Evolutionary conservation across 805 yeast genomes (phyloP), one percentile per base, ranked within the genome.

Genomic region (Sugiyamaella mastotermitis): DNA sequence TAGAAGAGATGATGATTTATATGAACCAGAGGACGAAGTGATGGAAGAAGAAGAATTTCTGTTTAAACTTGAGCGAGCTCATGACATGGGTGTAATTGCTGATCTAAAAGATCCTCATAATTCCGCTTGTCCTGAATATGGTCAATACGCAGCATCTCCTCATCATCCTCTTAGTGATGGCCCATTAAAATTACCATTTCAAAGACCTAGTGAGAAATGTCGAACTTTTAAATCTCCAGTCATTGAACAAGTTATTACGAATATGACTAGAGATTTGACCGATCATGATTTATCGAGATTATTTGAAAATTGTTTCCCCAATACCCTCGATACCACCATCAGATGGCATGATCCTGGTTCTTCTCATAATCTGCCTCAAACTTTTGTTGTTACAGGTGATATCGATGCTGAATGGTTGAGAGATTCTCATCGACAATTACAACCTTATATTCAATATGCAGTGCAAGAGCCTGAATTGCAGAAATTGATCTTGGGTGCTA

Each of bases 401-500:
- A 86, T 86, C 40, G 87, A 84, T 56, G 95, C 95, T 2, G 95
- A 86, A 58, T 86, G 96, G 96, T 63, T 86, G 34, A 62, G 96
- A 37, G 96, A 86, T 58, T 78, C 94, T 1, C 84, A 94, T 0
- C 66, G 92, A 49, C 96, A 86, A 54, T 61, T 86, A 33, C 72
- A 84, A 3, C 83, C 83, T 2, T 87, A 85, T 57, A 78, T 80
- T 50, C 75, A 76, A 5, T 66, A 84, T 16, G 60, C 78, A 10
- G 61, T 61, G 27, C 53, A 69, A 37, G 92, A 85, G 50, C 47
- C 55, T 1, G 41, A 49, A 2, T 63, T 86, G 36, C 56, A 61
- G 42, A 64, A 64, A 22, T 60, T 86, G 55, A 67, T 86, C 22
- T 65, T 63, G 43, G 95, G 95, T 13, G 94, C 95, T 1, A 82